Percentiles rank a stretch among this genome's conserved stretches.
Conservation (phyloP, 345 rosid species). For the Bruguiera parviflora region DNA sequence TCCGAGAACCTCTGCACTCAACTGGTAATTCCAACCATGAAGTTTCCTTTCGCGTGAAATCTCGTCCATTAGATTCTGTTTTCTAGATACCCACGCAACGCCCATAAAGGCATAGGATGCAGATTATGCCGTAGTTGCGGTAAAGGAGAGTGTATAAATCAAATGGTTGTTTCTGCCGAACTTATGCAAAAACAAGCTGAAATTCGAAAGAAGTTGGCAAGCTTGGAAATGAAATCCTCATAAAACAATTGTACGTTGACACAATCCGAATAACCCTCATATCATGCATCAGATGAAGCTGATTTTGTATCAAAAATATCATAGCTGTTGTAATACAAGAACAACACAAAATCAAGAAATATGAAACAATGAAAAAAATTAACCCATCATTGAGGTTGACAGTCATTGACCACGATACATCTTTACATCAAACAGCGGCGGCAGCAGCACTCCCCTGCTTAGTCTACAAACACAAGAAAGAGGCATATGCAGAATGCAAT, state of each 20-base stretch:
- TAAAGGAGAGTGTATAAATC: not conserved
- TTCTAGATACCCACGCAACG: too few species aligned
- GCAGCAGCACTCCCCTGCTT: slow-evolving; percentile 6
- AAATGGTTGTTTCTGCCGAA: not conserved
- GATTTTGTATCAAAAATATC: not conserved
- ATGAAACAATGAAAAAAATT: not conserved
- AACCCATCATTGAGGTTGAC: slow-evolving; percentile 6
- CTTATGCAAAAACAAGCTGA: not conserved
- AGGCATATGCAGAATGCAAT: slow-evolving; percentile 10
- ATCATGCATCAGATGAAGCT: slow-evolving; percentile 15
- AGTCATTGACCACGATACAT: not conserved
- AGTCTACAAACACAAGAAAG: slow-evolving; percentile 20
- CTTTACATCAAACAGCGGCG: not conserved
- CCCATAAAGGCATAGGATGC: too few species aligned
- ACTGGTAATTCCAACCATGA: not conserved
- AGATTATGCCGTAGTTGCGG: too few species aligned
- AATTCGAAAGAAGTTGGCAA: not conserved
- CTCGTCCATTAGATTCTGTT: too few species aligned
- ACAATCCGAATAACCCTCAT: not conserved
- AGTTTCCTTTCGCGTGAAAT: too few species aligned
- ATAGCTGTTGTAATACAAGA: not conserved
- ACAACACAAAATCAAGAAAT: not conserved
- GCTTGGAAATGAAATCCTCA: too few species aligned
- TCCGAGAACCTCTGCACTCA: too few species aligned
- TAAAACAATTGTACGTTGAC: not conserved